Evolutionary conservation across 1,139 yeast species (phyloP).

Genomic region (Blastobotrys malaysiensis): DNA sequence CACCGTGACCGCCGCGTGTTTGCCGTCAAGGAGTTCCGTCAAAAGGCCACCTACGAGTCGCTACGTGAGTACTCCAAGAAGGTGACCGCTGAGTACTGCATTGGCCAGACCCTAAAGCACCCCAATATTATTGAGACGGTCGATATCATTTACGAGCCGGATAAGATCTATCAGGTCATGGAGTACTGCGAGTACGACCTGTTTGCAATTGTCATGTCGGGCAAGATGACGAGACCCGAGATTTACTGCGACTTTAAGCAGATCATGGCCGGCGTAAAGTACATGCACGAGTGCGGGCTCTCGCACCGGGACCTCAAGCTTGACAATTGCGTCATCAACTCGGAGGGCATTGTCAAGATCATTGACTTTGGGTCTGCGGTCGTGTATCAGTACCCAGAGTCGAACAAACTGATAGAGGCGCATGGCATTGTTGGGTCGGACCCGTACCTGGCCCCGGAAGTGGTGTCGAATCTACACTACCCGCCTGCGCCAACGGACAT

Average conservation of each 20-base stretch:
- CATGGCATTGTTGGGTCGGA: slow-evolving; percentile 93
- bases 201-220: slow-evolving; percentile 93
- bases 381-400: slow-evolving; percentile 85
- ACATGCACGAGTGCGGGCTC: slow-evolving; percentile 80
- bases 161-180: slow-evolving; percentile 85
- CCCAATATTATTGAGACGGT: slow-evolving; percentile 88
- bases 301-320: slow-evolving; percentile 91
- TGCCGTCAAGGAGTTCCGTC: slow-evolving; percentile 90
- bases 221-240: slow-evolving; percentile 81
- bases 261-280: slow-evolving; percentile 72
- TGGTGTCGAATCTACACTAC: slow-evolving; percentile 70
- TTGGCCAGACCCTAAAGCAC: slow-evolving; percentile 85
- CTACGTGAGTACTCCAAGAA: slow-evolving; percentile 87
- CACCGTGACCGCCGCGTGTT: slow-evolving; percentile 63
- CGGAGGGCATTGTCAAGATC: slow-evolving; percentile 77
- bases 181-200: slow-evolving; percentile 92
- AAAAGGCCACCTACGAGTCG: slow-evolving; percentile 68
- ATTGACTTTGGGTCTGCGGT: slow-evolving; percentile 96
- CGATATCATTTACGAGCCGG: slow-evolving; percentile 86
- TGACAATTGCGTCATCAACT: slow-evolving; percentile 88
- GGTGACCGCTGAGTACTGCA: slow-evolving; percentile 92
- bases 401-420: slow-evolving; percentile 71
- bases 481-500: slow-evolving; percentile 94
- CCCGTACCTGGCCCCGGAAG: slow-evolving; percentile 94
- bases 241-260: slow-evolving; percentile 89